phyloP scores from a whole-genome alignment of 805 yeast genomes.

The Debaryomyces hansenii region DNA sequence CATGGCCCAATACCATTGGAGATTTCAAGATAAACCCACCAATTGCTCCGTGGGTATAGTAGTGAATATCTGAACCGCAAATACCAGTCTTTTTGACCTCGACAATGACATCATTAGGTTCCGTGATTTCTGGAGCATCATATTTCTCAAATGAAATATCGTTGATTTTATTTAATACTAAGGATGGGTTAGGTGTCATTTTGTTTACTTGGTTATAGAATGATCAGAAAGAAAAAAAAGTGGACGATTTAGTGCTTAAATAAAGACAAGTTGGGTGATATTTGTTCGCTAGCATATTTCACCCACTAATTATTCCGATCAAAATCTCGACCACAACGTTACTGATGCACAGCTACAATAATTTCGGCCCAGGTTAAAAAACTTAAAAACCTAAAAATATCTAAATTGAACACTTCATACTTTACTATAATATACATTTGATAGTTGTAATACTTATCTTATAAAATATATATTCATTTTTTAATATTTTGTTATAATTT shows the following conservation, averaged over 20 bases:
- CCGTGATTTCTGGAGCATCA: conserved; percentile 61
- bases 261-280: background rate
- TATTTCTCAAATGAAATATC: conserved; percentile 66
- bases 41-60: conserved; percentile 74
- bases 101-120: conserved; percentile 69
- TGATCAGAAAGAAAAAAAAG: background rate
- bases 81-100: conserved; percentile 82
- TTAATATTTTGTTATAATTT: conserved; percentile 1
- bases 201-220: background rate
- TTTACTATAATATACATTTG: conserved; percentile 3
- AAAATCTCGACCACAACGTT: background rate
- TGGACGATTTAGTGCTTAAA: background rate
- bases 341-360: too few relatives aligned
- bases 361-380: too few relatives aligned
- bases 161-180: conserved; percentile 65
- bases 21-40: conserved; percentile 71
- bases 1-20: conserved; percentile 91
- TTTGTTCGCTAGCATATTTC: background rate
- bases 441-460: conserved; percentile 1
- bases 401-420: too few relatives aligned
- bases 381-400: too few relatives aligned
- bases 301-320: conserved; percentile 5
- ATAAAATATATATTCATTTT: conserved; percentile 1
- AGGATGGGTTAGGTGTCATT: conserved; percentile 45
- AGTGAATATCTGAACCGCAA: conserved; percentile 87